Conservation (phyloP, 202 grass and related monocot species). For the Digitaria exilis region DNA sequence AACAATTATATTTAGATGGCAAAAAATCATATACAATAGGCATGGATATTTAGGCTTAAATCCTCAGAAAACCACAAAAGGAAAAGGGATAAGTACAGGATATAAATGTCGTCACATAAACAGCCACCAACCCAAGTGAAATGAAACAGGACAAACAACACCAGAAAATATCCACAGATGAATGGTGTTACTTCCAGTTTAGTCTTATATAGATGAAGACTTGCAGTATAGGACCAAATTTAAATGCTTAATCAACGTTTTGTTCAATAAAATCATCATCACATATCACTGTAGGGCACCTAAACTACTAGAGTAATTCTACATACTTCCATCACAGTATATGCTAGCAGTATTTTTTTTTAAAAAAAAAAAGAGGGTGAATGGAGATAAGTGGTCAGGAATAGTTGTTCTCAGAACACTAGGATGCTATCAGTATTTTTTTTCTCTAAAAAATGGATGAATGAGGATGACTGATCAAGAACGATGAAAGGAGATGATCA, state of each 20-base stretch:
- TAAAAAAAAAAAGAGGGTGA: not conserved
- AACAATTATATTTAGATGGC: slow-evolving; percentile 17
- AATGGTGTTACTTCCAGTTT: not conserved
- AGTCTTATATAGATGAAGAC: not conserved
- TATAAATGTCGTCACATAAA: slow-evolving; percentile 3
- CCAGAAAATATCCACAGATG: slow-evolving; percentile 4
- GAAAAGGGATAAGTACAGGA: not conserved
- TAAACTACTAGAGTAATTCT: not conserved
- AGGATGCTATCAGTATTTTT: not conserved
- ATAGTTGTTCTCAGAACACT: slow-evolving; percentile 12
- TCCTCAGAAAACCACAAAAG: not conserved
- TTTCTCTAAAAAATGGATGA: slow-evolving; percentile 2
- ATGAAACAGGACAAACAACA: not conserved
- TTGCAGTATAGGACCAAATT: not conserved
- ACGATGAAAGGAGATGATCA: slow-evolving; percentile 18
- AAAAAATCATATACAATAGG: not conserved
- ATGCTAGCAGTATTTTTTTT: not conserved
- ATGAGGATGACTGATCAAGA: slow-evolving; percentile 26
- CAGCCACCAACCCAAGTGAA: not conserved
- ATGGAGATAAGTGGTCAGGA: slow-evolving; percentile 28
- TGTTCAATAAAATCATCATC: slow-evolving; percentile 18
- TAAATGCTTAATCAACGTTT: slow-evolving; percentile 2
- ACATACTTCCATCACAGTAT: not conserved
- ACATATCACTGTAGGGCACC: not conserved
- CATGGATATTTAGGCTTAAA: not conserved